Base-by-base conservation (phyloP, 805 yeast species). In the Candida nemodendra region DNA sequence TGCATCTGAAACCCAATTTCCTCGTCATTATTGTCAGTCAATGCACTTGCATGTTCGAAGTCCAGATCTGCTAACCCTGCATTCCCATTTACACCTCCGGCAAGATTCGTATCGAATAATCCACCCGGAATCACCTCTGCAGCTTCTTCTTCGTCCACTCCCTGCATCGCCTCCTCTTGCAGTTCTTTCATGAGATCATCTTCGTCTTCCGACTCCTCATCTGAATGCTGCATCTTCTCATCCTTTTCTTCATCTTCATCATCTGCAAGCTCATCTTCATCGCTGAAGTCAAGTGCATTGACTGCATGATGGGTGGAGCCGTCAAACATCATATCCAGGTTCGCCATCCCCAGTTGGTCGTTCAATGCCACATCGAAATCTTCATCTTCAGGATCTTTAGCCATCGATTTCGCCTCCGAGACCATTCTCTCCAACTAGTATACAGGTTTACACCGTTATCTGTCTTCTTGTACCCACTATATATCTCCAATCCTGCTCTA, bases 281-380 rank as follows among this genome's bases (percentile, higher is more conserved):
- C 96, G 54, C 87, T 96, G 57, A 85, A 91, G 61, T 91, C 98
- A 22, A 89, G 69, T 8, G 99, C 99, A 59, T 90, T 91, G 5
- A 78, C 96, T 1, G 93, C 90, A 61, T 90, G 98, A 38, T 74
- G 72, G 2, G 85, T 66, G 61, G 75, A 65, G 14, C 76, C 81
- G 22, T 66, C 73, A 36, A 59, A 59, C 53, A 62, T 47, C 18
- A 48, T 53, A 13, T 60, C 65, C 18, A 61, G 50, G 19, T 55
- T 48, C 7, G 40, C 44, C 16, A 50, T 40, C 2, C 62, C 66
- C 24, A 63, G 41, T 41, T 61, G 62, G 18, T 65, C 67, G 25
- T 42, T 51, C 47, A 64, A 47, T 4, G 60, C 66, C 24, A 44
- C 47, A 23, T 57, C 61, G 40, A 58, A 60, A 23, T 60, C 64